phyloP scores from a whole-genome alignment of 2,329 filamentous ascomycete species.

The Lecanicillium sp. region DNA sequence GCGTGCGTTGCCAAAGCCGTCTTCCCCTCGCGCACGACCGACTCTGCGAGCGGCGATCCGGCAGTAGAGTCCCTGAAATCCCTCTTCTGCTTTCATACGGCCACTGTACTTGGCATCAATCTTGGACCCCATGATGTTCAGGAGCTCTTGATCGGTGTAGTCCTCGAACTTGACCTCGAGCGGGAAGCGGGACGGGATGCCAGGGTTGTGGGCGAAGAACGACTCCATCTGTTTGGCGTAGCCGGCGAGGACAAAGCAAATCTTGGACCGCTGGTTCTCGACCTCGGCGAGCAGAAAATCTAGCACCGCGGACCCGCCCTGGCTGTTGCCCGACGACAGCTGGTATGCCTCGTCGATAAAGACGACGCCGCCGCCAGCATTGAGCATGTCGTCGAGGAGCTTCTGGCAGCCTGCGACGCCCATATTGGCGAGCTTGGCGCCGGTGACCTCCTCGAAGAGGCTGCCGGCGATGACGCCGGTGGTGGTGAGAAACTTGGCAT shows the following conservation, averaged over 20 bases:
- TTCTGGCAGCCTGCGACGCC: slow-evolving; percentile 54
- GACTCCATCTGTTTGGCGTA: slow-evolving; percentile 70
- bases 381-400: slow-evolving; percentile 41
- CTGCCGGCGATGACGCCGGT: slow-evolving; percentile 57
- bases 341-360: slow-evolving; percentile 82
- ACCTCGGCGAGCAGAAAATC: slow-evolving; percentile 68
- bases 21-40: slow-evolving; percentile 53
- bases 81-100: slow-evolving; percentile 55
- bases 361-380: slow-evolving; percentile 58
- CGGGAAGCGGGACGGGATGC: slow-evolving; percentile 64
- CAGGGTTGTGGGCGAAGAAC: slow-evolving; percentile 69
- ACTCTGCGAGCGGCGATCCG: slow-evolving; percentile 58
- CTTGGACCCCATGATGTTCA: slow-evolving; percentile 50
- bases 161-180: slow-evolving; percentile 61
- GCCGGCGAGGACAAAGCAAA: slow-evolving; percentile 68
- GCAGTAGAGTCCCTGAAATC: slow-evolving; percentile 52
- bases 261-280: slow-evolving; percentile 62
- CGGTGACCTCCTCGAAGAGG: slow-evolving; percentile 60
- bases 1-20: slow-evolving; percentile 70
- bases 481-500: slow-evolving; percentile 57
- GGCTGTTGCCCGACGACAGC: slow-evolving; percentile 52
- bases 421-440: slow-evolving; percentile 56
- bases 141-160: slow-evolving; percentile 60
- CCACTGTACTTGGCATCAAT: slow-evolving; percentile 49
- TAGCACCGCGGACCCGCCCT: slow-evolving; percentile 55